Evolutionary conservation across 495 filamentous ascomycete genomes (phyloP).

Genomic region (Hypoxylon lienhwacheense): DNA sequence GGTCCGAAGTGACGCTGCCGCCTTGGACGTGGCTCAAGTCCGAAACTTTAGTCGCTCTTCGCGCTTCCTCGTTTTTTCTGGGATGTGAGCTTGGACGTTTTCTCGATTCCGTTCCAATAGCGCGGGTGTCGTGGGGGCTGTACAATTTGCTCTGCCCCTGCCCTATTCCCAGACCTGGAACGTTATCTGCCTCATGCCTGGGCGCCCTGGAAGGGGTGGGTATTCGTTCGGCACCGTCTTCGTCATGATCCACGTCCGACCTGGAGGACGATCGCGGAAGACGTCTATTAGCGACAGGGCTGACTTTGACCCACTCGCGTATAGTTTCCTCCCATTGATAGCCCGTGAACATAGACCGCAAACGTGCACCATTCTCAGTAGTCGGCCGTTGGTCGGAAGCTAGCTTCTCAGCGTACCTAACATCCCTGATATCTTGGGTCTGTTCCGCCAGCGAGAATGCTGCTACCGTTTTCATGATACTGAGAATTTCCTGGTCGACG

Average conservation of each 20-base stretch:
- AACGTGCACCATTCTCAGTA: conserved; percentile 6
- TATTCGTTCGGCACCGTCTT: not conserved
- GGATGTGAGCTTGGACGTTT: no score
- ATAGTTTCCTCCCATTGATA: conserved; percentile 59
- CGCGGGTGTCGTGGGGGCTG: conserved; percentile 1
- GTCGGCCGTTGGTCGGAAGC: conserved; percentile 15
- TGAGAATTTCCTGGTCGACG: conserved; percentile 19
- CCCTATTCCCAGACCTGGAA: conserved; percentile 25
- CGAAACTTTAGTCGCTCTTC: no score
- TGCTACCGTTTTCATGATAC: conserved; percentile 31
- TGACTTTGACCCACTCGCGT: conserved; percentile 55
- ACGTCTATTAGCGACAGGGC: conserved; percentile 30
- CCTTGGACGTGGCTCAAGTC: not conserved
- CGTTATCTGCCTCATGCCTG: conserved; percentile 19
- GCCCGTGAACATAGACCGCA: conserved; percentile 38
- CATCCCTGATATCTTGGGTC: conserved; percentile 47
- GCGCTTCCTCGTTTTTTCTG: no score
- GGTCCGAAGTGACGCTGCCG: not conserved
- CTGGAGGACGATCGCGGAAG: conserved; percentile 19
- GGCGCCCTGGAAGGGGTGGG: conserved; percentile 14
- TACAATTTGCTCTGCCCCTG: conserved; percentile 2
- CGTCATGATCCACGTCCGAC: conserved; percentile 8
- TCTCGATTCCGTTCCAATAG: no score
- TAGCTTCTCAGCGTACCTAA: conserved; percentile 48
- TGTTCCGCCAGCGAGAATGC: conserved; percentile 48